Evolutionary conservation across 2,329 filamentous ascomycete genomes (phyloP).

Genomic region (Chaetoscypha palmicola): DNA sequence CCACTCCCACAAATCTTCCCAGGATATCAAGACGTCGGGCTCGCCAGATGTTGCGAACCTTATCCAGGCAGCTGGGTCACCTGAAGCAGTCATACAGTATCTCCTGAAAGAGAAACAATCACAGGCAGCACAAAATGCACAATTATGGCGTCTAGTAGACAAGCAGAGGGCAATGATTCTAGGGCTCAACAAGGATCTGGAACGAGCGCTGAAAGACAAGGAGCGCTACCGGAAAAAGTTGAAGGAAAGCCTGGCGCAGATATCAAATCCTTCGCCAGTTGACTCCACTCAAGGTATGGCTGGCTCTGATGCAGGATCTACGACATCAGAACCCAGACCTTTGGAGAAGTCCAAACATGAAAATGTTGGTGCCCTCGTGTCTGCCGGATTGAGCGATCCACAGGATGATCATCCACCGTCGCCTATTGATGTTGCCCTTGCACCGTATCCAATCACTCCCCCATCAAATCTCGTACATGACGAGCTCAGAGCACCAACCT

Average conservation of each 20-base stretch:
- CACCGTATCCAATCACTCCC: conserved; percentile 59
- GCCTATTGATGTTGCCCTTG: conserved; percentile 51
- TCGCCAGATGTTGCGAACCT: conserved; percentile 71
- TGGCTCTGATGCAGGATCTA: conserved; percentile 24
- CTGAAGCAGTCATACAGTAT: conserved; percentile 82
- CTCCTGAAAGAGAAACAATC: conserved; percentile 87
- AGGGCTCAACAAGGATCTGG: conserved; percentile 89
- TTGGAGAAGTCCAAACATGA: conserved; percentile 11
- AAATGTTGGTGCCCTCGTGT: conserved; percentile 22
- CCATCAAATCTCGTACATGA: conserved; percentile 41
- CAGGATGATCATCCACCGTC: conserved; percentile 36
- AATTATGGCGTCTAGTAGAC: conserved; percentile 92
- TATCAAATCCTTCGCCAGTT: conserved; percentile 28
- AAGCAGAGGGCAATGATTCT: conserved; percentile 93
- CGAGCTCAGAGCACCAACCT: neutral
- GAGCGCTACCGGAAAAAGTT: conserved; percentile 87
- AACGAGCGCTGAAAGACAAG: conserved; percentile 86
- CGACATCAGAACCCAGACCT: conserved; percentile 17
- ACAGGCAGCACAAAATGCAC: conserved; percentile 79
- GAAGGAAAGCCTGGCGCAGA: conserved; percentile 58
- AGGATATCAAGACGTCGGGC: conserved; percentile 43
- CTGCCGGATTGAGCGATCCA: conserved; percentile 24
- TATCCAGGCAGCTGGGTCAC: conserved; percentile 77
- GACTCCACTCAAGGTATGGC: conserved; percentile 25
- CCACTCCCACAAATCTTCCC: conserved; percentile 50